Base-by-base conservation (phyloP, 2,329 filamentous ascomycete species). In the Penicillium thymicola region DNA sequence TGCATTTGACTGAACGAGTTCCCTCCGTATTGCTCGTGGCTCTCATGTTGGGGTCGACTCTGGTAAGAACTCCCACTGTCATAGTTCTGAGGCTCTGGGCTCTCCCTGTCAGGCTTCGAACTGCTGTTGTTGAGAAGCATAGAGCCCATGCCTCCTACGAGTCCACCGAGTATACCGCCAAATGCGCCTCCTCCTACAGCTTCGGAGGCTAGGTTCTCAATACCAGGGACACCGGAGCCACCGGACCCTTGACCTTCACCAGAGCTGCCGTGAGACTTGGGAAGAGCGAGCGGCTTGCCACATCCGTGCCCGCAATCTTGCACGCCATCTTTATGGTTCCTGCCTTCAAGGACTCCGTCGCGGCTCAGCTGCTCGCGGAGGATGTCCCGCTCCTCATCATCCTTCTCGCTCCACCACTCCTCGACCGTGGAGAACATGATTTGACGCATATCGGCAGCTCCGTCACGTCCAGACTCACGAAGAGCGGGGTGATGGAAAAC, bases 401-500 rank as follows among this genome's bases (percentile, higher is more conserved):
- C 78, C 76, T 91, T 85, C 53, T 83, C 78, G 40, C 78, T 72
- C 92, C 92, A 97, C 92, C 92, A 97, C 62, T 89, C 79, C 73
- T 89, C 79, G 5, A 97, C 87, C 18, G 87, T 86, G n/a, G 79
- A 73, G 76, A 92, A 96, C 86, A 96, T 93, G 64, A 86, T 78
- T 28, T 79, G 73, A 54, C 91, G 89, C 52, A 91, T 89, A 65
- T 95, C 89, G 8, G 75, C 69, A 13, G 85, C 86, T 11, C 88
- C 89, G 67, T 92, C 88, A 21, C 86, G 79, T 46, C 88, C 89
- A 70, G 82, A 77, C 10, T 85, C 76, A 55, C 89, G 86, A 64
- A 91, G 86, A 46, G 91, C 90, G 2, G 92, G 93, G 74, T 97
- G 92, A 68, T 96, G 90, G 72, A 97, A 85, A 36, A 96, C 87